Base-by-base conservation (phyloP, 1,284 basidiomycete species). In the Tilletia indica region DNA sequence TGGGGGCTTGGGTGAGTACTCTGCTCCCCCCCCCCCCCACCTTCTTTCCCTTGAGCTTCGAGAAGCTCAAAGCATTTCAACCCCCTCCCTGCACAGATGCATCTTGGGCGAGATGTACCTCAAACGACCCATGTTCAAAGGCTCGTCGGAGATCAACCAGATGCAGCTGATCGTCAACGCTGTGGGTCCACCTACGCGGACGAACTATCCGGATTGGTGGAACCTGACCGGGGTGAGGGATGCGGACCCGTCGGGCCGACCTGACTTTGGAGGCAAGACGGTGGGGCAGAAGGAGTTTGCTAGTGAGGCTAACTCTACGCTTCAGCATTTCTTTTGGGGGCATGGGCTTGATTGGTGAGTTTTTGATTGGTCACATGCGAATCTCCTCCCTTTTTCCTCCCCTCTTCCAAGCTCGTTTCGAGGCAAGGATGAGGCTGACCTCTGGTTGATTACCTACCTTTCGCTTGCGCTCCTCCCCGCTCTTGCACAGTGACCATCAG, bases 1-100 rank as follows among this genome's bases (percentile, higher is more conserved):
- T 99, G 96, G 97, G 94, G 95, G n/a, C 90, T 98, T 68, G 96
- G 95, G 88, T 94, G 82, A 78, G 90, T n/a, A n/a, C n/a, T n/a
- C n/a, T 87, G 31, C 58, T 42, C 1, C 12, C 42, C 2, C 64
- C 34, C 25, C 9, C 34, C 56, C 56, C 25, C 2, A 2, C n/a
- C 56, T 58, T 31, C 56, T 2, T 31, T 31, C n/a, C n/a, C n/a
- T n/a, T n/a, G n/a, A n/a, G n/a, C n/a, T n/a, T n/a, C n/a, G n/a
- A n/a, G n/a, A n/a, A n/a, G n/a, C n/a, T n/a, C n/a, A n/a, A n/a
- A n/a, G n/a, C n/a, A n/a, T n/a, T n/a, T n/a, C n/a, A n/a, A n/a
- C n/a, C 38, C 11, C n/a, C 56, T 5, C 56, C 4, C 56, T 4
- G 3, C 19, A 31, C 73, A 93, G 91, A 8, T 96, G 95, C 85